Base-by-base conservation (phyloP, 2,329 filamentous ascomycete genomes). In the Fonsecaea nubica region DNA sequence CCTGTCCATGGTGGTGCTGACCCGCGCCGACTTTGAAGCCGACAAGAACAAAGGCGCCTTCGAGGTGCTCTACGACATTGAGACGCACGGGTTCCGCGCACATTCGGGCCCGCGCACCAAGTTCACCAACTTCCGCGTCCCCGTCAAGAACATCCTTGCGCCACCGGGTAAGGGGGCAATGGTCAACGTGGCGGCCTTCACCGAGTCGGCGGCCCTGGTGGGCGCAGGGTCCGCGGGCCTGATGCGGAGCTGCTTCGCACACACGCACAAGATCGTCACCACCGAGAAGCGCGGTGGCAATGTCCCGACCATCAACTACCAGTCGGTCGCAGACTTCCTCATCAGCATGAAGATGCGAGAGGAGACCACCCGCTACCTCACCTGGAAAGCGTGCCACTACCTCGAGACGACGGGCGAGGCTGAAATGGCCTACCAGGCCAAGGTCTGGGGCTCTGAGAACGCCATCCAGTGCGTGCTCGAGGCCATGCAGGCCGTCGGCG, bases 161-260 rank as follows among this genome's bases (percentile, higher is more conserved):
- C 56, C 33, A 33, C 30, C 62, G 9, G 80, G 77, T 13, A 40
- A 54, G n/a, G 60, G 60, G 12, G 71, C 76, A 32, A 84, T 80
- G 3, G 79, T 79, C 0, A 70, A 77, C 4, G 68, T 84, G 2
- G 70, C 73, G 15, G 76, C 80, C 1, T 84, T 86, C 62, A 80
- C 80, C 4, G 73, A 72, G 12, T 76, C 75, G 3, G 84, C 83
- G 0, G 80, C 81, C 0, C 76, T 87, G 0, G 84, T 86, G 0
- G 84, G 84, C 1, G 84, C 84, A 3, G 86, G 87, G 80, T 78
- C 78, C 12, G 81, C 83, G 0, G 83, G 83, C 1, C 75, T 86
- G 45, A 84, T 85, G 82, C 79, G 84, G 0, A 79, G 80, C 0
- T 79, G 80, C 0, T 87, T 86, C 67, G 83, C 85, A n/a, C 79